Conservation (phyloP, 495 filamentous ascomycete genomes). For the Hyaloscypha finlandica region DNA sequence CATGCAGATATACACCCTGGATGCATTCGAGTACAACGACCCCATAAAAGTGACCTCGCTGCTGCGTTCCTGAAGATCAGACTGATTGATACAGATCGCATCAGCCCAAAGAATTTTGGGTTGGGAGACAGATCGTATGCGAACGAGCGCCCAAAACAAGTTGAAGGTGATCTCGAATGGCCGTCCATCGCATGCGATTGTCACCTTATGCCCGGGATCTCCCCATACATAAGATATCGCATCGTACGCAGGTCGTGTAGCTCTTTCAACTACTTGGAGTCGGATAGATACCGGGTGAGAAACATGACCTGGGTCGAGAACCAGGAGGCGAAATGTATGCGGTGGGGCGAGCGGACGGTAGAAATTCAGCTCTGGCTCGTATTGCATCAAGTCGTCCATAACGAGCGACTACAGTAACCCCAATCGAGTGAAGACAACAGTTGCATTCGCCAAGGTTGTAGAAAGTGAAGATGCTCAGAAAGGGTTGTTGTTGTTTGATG, state of each 20-base stretch:
- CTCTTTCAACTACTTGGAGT: slow-evolving; percentile 11
- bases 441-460: no score
- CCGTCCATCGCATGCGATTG: slow-evolving; percentile 32
- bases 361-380: slow-evolving; percentile 9
- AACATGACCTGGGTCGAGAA: slow-evolving; percentile 10
- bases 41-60: slow-evolving; percentile 41
- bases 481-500: no score
- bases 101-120: slow-evolving; percentile 39
- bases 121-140: slow-evolving; percentile 32
- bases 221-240: slow-evolving; percentile 45
- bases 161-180: slow-evolving; percentile 33
- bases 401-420: no score
- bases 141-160: slow-evolving; percentile 32
- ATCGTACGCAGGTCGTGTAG: slow-evolving; percentile 31
- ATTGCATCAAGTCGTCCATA: slow-evolving; percentile 17
- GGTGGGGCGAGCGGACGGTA: slow-evolving; percentile 5
- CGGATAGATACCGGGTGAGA: slow-evolving; percentile 13
- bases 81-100: slow-evolving; percentile 46
- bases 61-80: slow-evolving; percentile 35
- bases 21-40: slow-evolving; percentile 37
- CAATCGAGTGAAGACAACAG: no score
- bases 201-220: slow-evolving; percentile 17
- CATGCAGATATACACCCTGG: slow-evolving; percentile 37
- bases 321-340: slow-evolving; percentile 12
- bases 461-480: no score